These are phyloP conservation scores for Quaeritorhiza haematococci DNA, from an alignment of 371 early-diverging fungal species.

Conservation along the genomic window DNA sequence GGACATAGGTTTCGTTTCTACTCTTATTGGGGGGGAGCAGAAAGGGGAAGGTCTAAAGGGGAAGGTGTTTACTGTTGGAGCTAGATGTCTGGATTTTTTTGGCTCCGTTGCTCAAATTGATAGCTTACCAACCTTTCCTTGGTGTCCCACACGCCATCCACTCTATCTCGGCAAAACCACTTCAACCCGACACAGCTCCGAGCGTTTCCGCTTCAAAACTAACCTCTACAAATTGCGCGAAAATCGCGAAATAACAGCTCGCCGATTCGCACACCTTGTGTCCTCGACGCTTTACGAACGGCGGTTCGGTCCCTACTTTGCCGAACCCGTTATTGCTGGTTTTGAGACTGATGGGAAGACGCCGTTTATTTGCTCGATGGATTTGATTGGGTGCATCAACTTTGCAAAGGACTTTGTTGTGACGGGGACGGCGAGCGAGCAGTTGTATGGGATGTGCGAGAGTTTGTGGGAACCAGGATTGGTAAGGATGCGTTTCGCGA, in stretches of 20 bases:
- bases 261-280: constrained; percentile 90
- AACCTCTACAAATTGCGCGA: constrained; percentile 97
- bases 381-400: constrained; percentile 96
- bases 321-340: constrained; percentile 95
- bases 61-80: no score
- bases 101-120: no score
- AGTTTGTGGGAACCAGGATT: constrained; percentile 96
- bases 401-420: constrained; percentile 96
- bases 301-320: constrained; percentile 95
- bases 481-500: constrained; percentile 36
- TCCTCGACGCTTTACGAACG: constrained; percentile 97
- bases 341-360: constrained; percentile 82
- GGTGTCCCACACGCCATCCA: no score
- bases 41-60: no score
- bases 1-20: no score
- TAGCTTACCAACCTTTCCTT: no score
- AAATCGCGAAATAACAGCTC: constrained; percentile 94
- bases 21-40: no score
- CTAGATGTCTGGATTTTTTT: no score
- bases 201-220: constrained; percentile 88
- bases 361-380: constrained; percentile 95
- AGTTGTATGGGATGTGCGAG: constrained; percentile 98
- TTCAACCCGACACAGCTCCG: no score
- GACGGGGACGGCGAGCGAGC: constrained; percentile 86
- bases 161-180: no score